phyloP scores from a whole-genome alignment of 1,284 basidiomycete genomes.

The Trichosporon ovoides region DNA sequence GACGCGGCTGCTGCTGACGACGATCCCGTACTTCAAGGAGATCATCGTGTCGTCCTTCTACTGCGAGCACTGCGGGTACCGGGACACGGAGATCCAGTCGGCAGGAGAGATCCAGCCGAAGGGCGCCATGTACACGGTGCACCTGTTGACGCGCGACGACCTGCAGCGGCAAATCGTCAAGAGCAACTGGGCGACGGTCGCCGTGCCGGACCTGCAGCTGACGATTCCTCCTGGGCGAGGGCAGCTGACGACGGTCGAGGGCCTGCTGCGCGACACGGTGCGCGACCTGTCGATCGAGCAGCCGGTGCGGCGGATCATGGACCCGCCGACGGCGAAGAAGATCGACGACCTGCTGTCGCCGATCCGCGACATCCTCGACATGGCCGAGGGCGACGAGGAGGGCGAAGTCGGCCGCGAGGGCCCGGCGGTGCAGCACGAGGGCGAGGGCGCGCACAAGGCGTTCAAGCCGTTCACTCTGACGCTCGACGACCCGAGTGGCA shows the following conservation, averaged over 20 bases:
- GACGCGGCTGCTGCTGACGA: slow-evolving; percentile 88
- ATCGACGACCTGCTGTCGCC: slow-evolving; percentile 71
- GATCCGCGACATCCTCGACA: slow-evolving; percentile 65
- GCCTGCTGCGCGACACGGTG: slow-evolving; percentile 77
- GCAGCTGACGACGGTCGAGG: slow-evolving; percentile 93
- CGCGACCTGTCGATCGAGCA: slow-evolving; percentile 80
- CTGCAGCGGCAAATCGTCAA: slow-evolving; percentile 92
- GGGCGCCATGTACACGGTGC: slow-evolving; percentile 68
- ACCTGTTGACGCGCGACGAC: slow-evolving; percentile 69
- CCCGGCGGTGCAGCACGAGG: slow-evolving; percentile 26
- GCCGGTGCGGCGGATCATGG: slow-evolving; percentile 76
- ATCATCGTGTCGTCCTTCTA: slow-evolving; percentile 94
- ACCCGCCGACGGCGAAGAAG: slow-evolving; percentile 68
- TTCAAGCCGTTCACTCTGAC: slow-evolving; percentile 73
- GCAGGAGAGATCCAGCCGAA: slow-evolving; percentile 74
- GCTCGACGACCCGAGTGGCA: slow-evolving; percentile 90
- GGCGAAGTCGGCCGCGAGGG: slow-evolving; percentile 37
- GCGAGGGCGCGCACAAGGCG: slow-evolving; percentile 49
- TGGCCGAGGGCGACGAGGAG: slow-evolving; percentile 56
- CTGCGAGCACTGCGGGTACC: slow-evolving; percentile 84
- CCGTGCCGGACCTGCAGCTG: slow-evolving; percentile 81
- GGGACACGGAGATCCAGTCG: slow-evolving; percentile 92
- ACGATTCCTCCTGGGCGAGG: slow-evolving; percentile 85
- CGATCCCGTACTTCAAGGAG: slow-evolving; percentile 93
- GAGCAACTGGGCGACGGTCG: slow-evolving; percentile 73